These are phyloP conservation scores for Metschnikowia kofuensis DNA, from an alignment of 805 yeast genomes.

Conservation along the genomic window DNA sequence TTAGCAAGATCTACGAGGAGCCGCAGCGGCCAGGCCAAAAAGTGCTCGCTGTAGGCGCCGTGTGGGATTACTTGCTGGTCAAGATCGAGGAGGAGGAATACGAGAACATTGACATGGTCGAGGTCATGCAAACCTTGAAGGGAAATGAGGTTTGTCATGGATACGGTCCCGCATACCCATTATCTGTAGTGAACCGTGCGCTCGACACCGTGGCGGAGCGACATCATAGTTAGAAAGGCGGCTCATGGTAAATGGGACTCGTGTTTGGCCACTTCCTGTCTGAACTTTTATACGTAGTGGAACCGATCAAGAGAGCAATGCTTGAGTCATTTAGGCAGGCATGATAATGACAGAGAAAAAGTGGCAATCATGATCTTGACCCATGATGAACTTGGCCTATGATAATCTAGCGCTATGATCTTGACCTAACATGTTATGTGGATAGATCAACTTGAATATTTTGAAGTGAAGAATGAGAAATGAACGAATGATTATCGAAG, in stretches of 20 bases:
- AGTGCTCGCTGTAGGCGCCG: conserved; percentile 69
- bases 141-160: conserved; percentile 81
- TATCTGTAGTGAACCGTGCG: conserved; percentile 38
- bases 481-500: no score
- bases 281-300: no score
- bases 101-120: conserved; percentile 51
- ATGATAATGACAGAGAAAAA: no score
- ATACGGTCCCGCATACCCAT: conserved; percentile 65
- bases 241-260: background rate
- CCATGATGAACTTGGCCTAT: no score
- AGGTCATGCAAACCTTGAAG: conserved; percentile 54
- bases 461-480: no score
- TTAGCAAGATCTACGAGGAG: conserved; percentile 33
- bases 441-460: no score
- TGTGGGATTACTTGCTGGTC: conserved; percentile 72
- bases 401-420: no score
- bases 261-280: no score
- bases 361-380: no score
- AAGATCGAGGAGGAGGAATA: conserved; percentile 46
- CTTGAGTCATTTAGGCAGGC: no score
- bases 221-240: background rate
- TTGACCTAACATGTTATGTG: no score
- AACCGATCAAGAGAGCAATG: no score
- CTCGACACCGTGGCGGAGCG: conserved; percentile 7
- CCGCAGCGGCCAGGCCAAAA: conserved; percentile 42